Conservation (phyloP, 371 early-diverging fungal genomes). For the Catenaria anguillulae region DNA sequence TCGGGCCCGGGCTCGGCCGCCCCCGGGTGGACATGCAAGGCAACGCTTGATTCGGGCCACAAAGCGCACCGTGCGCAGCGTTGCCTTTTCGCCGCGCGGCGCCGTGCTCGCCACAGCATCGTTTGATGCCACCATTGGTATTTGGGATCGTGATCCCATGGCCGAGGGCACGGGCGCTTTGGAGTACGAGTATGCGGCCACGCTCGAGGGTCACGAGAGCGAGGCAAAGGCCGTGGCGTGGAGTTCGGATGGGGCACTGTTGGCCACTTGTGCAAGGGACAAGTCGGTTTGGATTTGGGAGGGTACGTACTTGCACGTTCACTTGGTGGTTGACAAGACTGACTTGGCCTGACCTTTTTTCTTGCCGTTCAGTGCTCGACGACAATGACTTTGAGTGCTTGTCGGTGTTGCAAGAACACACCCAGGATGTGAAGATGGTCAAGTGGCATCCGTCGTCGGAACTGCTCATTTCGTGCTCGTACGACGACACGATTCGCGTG, state of each 20-base stretch:
- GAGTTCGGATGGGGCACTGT: constrained; percentile 57
- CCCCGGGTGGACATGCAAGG: constrained; percentile 55
- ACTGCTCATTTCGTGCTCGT: constrained; percentile 71
- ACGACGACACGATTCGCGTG: constrained; percentile 87
- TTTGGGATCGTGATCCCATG: constrained; percentile 57
- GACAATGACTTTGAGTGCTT: constrained; percentile 90
- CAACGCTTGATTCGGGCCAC: constrained; percentile 69
- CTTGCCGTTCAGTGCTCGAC: constrained; percentile 33
- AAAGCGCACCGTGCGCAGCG: constrained; percentile 71
- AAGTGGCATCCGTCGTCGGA: constrained; percentile 80
- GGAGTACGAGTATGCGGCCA: constrained; percentile 80
- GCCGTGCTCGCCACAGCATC: constrained; percentile 69
- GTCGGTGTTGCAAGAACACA: constrained; percentile 86
- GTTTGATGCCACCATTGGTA: constrained; percentile 82
- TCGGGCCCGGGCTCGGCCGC: too few relatives aligned
- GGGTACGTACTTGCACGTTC: too few relatives aligned
- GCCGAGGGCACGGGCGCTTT: constrained; percentile 7
- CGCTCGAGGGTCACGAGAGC: constrained; percentile 96
- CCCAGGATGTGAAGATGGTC: constrained; percentile 91
- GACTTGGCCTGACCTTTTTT: too few relatives aligned
- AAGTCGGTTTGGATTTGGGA: constrained; percentile 98
- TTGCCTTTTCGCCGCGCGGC: constrained; percentile 63
- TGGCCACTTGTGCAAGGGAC: constrained; percentile 89
- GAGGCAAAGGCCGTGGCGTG: constrained; percentile 89
- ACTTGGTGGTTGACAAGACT: too few relatives aligned